phyloP scores from a whole-genome alignment of 2,329 filamentous ascomycete species.

The Anisogramma anomala region DNA sequence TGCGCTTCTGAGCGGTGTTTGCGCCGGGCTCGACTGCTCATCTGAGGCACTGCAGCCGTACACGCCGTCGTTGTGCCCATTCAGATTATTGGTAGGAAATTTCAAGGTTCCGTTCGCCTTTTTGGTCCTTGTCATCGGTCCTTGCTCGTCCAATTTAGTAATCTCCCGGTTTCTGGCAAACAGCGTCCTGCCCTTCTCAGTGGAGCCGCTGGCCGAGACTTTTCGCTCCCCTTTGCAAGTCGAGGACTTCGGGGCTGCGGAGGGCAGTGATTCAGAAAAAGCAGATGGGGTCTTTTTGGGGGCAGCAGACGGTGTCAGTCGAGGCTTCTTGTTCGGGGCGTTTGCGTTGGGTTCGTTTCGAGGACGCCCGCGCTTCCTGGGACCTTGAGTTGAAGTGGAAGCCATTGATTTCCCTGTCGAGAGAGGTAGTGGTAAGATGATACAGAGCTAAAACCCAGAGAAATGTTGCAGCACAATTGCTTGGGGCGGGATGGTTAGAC shows the following conservation, averaged over 20 bases:
- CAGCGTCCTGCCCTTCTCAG: neutral
- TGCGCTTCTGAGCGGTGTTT: neutral
- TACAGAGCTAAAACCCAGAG: neutral
- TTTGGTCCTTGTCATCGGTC: neutral
- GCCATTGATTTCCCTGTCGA: constrained; percentile 6
- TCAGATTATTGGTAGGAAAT: neutral
- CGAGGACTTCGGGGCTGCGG: constrained; percentile 15
- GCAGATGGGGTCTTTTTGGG: constrained; percentile 17
- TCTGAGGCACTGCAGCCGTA: constrained; percentile 17
- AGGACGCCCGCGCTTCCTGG: constrained; percentile 12
- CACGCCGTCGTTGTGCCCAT: constrained; percentile 4
- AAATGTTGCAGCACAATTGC: neutral
- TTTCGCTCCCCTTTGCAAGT: neutral
- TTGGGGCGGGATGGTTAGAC: too few species aligned
- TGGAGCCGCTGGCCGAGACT: neutral
- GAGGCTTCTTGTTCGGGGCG: constrained; percentile 14
- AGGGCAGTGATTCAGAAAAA: constrained; percentile 15
- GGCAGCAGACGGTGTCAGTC: constrained; percentile 7
- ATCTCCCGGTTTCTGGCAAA: constrained; percentile 15
- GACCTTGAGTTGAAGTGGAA: neutral
- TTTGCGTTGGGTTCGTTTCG: constrained; percentile 6
- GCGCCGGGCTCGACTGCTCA: constrained; percentile 8
- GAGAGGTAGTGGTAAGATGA: neutral
- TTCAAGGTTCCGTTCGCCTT: neutral
- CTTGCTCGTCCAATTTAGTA: constrained; percentile 18